Percentiles rank a stretch among this genome's conserved stretches.
Evolutionary conservation across 73 alveolate genomes (phyloP).

Genomic region (Tetrahymena malaccensis): DNA sequence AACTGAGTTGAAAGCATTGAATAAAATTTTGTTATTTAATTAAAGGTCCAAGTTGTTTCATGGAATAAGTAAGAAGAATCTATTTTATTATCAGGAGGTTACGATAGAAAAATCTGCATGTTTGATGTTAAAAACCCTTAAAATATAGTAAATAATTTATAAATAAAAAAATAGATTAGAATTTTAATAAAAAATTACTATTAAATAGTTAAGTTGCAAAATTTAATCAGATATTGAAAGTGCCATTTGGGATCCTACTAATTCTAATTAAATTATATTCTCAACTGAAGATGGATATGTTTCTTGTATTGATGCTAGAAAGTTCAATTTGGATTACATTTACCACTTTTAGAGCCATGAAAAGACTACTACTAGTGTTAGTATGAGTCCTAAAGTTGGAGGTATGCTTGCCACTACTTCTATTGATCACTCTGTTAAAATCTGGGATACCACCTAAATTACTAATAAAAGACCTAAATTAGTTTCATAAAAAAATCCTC

Average conservation of each 20-base stretch:
- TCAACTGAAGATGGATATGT: slow-evolving; percentile 92
- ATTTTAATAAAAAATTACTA: not conserved
- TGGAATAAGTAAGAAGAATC: slow-evolving; percentile 83
- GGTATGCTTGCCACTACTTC: slow-evolving; percentile 83
- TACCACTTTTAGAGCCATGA: slow-evolving; percentile 76
- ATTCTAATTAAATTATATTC: slow-evolving; percentile 64
- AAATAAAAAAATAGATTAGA: not conserved
- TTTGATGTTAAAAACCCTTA: slow-evolving; percentile 70
- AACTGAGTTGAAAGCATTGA: no score
- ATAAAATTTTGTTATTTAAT: no score
- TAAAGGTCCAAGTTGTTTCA: slow-evolving; percentile 67
- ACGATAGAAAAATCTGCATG: slow-evolving; percentile 72
- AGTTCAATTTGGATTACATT: slow-evolving; percentile 49
- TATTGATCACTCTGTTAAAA: slow-evolving; percentile 75
- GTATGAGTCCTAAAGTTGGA: slow-evolving; percentile 68
- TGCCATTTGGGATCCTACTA: slow-evolving; percentile 84
- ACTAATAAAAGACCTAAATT: not conserved
- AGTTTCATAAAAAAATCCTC: slow-evolving; percentile 19
- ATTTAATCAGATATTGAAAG: slow-evolving; percentile 58
- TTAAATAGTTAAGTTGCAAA: slow-evolving; percentile 31
- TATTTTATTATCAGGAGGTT: slow-evolving; percentile 82
- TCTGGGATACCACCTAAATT: slow-evolving; percentile 60
- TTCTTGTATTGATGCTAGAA: slow-evolving; percentile 80
- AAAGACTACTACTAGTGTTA: slow-evolving; percentile 69
- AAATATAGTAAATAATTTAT: slow-evolving; percentile 44